A percentile compares a stretch with the other conserved stretches of the same genome.
Conservation (phyloP, 371 early-diverging fungal genomes). For the Neoconidiobolus thromboides region DNA sequence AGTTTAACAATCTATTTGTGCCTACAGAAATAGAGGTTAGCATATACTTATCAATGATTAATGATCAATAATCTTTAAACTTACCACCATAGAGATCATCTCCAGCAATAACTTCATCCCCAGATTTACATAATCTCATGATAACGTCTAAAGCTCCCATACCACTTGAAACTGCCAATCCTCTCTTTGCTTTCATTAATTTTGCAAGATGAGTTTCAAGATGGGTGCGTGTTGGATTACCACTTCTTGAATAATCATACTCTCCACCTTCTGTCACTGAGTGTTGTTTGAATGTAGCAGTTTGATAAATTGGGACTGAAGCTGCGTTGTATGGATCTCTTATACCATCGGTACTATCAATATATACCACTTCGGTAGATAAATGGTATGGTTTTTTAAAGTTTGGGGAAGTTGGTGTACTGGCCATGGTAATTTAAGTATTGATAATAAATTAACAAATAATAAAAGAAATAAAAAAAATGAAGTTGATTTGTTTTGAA, state of each 20-base stretch:
- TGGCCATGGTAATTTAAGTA: no score
- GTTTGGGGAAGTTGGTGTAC: no score
- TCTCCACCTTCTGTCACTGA: constrained; percentile 62
- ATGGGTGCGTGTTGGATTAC: constrained; percentile 77
- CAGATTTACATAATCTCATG: constrained; percentile 49
- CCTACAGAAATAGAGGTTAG: constrained; percentile 16
- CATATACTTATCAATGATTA: neutral
- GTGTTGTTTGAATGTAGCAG: constrained; percentile 87
- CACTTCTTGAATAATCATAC: constrained; percentile 81
- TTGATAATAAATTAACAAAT: no score
- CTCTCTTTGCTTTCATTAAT: constrained; percentile 58
- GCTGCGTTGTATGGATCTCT: constrained; percentile 77
- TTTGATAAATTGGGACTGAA: constrained; percentile 88
- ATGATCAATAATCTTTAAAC: neutral
- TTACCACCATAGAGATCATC: constrained; percentile 75
- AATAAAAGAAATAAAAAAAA: no score
- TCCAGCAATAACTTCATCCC: constrained; percentile 72
- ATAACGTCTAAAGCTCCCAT: constrained; percentile 80
- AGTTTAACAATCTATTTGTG: constrained; percentile 63
- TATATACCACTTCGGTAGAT: constrained; percentile 73
- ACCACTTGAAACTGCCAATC: constrained; percentile 64
- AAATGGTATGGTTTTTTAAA: constrained; percentile 28
- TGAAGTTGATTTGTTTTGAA: no score
- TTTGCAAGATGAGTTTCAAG: constrained; percentile 75
- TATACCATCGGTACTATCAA: constrained; percentile 35